Evolutionary conservation across 306 rosid species (phyloP).

Genomic region (Quercus glauca): DNA sequence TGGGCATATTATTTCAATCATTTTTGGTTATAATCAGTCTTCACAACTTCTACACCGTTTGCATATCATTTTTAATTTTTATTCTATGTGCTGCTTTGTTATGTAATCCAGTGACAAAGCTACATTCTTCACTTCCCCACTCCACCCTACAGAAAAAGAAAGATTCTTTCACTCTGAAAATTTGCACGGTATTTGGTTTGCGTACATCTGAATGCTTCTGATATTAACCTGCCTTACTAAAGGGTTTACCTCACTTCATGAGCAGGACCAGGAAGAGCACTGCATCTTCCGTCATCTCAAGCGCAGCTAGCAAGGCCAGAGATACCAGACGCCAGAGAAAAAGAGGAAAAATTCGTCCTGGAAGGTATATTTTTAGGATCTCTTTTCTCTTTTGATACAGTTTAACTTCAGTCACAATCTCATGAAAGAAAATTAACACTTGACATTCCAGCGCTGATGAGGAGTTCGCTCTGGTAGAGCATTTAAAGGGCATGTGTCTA

Average conservation of each 20-base stretch:
- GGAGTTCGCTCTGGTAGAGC: constrained; percentile 88
- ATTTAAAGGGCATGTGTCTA: constrained; percentile 79
- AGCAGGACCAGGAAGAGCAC: constrained; percentile 73
- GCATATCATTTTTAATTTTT: background rate
- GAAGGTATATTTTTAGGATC: constrained; percentile 49
- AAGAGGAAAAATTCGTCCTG: constrained; percentile 94
- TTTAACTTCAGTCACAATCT: background rate
- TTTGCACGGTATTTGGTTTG: background rate
- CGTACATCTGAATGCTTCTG: background rate
- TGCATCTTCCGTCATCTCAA: constrained; percentile 55
- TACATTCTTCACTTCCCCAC: background rate
- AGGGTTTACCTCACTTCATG: constrained; percentile 31
- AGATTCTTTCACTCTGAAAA: background rate
- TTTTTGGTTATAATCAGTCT: background rate
- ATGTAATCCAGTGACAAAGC: background rate
- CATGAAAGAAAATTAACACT: constrained; percentile 16
- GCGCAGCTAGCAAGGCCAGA: constrained; percentile 79
- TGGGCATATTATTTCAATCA: background rate
- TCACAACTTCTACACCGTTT: background rate
- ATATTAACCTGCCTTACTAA: constrained; percentile 5
- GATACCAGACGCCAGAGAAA: constrained; percentile 82
- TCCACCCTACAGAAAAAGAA: background rate
- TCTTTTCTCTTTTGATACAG: background rate
- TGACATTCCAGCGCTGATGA: constrained; percentile 72
- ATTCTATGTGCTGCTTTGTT: background rate